phyloP scores from a whole-genome alignment of 352 stramenopile species.

The Phytophthora melonis region DNA sequence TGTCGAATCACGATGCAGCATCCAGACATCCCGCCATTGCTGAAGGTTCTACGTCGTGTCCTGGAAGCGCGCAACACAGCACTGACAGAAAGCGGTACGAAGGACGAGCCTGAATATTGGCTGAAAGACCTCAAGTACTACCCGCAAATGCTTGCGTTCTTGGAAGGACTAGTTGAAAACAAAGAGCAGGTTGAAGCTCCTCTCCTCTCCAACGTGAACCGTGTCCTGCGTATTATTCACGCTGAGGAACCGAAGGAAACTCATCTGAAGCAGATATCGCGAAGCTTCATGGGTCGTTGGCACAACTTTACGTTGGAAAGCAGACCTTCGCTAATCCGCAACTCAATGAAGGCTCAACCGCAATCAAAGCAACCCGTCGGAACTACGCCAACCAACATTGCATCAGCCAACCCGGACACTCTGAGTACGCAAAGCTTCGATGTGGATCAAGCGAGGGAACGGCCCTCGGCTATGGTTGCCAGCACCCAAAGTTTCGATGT shows the following conservation, averaged over 20 bases:
- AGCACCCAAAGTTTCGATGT: conserved; percentile 66
- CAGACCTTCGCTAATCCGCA: conserved; percentile 35
- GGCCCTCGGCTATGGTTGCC: conserved; percentile 5
- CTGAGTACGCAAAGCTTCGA: conserved; percentile 60
- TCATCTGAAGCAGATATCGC: conserved; percentile 55
- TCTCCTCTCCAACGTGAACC: conserved; percentile 78
- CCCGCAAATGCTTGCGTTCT: conserved; percentile 62
- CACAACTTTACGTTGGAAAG: conserved; percentile 79
- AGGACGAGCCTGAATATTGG: conserved; percentile 49
- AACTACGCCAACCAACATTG: conserved; percentile 14
- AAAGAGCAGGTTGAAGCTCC: conserved; percentile 55
- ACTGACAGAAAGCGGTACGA: conserved; percentile 41
- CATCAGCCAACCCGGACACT: conserved; percentile 17
- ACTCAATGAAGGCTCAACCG: conserved; percentile 31
- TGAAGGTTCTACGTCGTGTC: conserved; percentile 81
- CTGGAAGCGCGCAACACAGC: conserved; percentile 63
- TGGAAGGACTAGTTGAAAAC: conserved; percentile 61
- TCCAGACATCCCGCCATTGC: conserved; percentile 66
- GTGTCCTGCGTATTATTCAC: conserved; percentile 77
- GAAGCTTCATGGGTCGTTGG: conserved; percentile 81
- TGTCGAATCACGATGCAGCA: conserved; percentile 79
- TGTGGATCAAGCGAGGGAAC: conserved; percentile 60
- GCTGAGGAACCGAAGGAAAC: conserved; percentile 64
- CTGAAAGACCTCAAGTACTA: conserved; percentile 80
- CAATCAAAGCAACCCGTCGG: conserved; percentile 30